Evolutionary conservation across 208 protist species (phyloP), one percentile per base, ranked within the genome.

Genomic region (Phytomonas sp.): DNA sequence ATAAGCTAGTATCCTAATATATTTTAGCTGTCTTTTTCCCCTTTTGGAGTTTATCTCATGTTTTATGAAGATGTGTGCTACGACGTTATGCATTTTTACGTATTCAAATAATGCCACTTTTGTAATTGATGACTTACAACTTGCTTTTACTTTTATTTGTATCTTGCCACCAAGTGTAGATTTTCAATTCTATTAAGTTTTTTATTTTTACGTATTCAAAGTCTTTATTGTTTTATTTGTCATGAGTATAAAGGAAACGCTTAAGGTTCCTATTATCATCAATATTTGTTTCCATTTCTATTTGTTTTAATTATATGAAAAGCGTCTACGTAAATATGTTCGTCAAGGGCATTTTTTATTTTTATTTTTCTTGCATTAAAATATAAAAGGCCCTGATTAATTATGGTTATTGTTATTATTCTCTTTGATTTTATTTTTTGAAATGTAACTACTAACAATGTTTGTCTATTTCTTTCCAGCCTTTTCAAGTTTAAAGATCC

Each of bases 1-100:
- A 94, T 42, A 82, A 84, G 52, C 33, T 94, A 34, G 76, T 89
- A 52, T 69, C 42, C 30, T 81, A 83, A 40, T 34, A 34, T 64
- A 64, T 34, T 30, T 40, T 40, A 0, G 2, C 23, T 49, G 45
- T 12, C 66, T 49, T 70, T 61, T n/a, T 67, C 66, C 52, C 65
- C 33, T 56, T n/a, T 64, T 70, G 32, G 31, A 29, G 2, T 73
- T 61, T 19, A 32, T 32, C 29, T 60, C 19, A 65, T 49, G 36
- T 19, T 56, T 26, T 60, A 60, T 65, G 61, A 65, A 60, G 19
- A 4, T 45, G 23, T 65, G 33, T 65, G 16, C 33, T 65, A 23
- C 33, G 23, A 65, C 37, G 59, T 65, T 26, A n/a, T 26, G 61
- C 37, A 65, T 56, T 23, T 23, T 65, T 65, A 52, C 19, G 59